Conservation (phyloP, 345 rosid species). For the Camelina laxa region DNA sequence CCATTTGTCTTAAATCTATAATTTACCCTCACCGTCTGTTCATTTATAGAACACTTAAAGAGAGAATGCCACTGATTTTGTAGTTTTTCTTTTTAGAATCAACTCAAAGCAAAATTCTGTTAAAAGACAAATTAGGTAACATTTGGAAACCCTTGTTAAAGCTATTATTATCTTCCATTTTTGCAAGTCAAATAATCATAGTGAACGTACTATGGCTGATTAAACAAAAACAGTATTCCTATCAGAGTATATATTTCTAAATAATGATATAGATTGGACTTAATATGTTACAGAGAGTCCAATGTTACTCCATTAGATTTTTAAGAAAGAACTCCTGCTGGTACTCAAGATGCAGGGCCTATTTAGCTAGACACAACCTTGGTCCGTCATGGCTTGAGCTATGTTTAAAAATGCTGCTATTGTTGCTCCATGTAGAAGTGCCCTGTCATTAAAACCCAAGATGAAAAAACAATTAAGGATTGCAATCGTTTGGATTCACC, state of each 20-base stretch:
- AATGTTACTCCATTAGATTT: slow-evolving; percentile 18
- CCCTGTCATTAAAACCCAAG: slow-evolving; percentile 52
- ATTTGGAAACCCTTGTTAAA: slow-evolving; percentile 5
- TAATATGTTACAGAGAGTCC: slow-evolving; percentile 35
- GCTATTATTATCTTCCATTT: background rate
- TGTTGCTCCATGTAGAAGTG: slow-evolving; percentile 84
- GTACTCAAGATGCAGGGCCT: slow-evolving; percentile 8
- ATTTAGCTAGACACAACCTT: slow-evolving; percentile 86
- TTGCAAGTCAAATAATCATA: background rate
- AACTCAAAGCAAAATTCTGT: slow-evolving; percentile 5
- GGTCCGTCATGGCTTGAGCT: slow-evolving; percentile 98
- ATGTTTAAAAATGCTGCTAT: slow-evolving; percentile 89
- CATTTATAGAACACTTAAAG: slow-evolving; percentile 25
- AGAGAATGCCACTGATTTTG: slow-evolving; percentile 27
- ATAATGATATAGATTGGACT: slow-evolving; percentile 29
- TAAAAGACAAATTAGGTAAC: slow-evolving; percentile 4
- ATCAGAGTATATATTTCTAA: slow-evolving; percentile 34
- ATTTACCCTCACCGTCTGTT: background rate
- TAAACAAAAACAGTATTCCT: background rate
- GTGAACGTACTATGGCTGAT: slow-evolving; percentile 5
- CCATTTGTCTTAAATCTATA: slow-evolving; percentile 15
- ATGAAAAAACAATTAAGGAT: background rate
- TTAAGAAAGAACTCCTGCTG: background rate
- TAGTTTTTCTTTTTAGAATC: slow-evolving; percentile 31
- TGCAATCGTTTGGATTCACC: background rate